Conservation (phyloP, 208 protist genomes). For the Leishmania guyanensis region DNA sequence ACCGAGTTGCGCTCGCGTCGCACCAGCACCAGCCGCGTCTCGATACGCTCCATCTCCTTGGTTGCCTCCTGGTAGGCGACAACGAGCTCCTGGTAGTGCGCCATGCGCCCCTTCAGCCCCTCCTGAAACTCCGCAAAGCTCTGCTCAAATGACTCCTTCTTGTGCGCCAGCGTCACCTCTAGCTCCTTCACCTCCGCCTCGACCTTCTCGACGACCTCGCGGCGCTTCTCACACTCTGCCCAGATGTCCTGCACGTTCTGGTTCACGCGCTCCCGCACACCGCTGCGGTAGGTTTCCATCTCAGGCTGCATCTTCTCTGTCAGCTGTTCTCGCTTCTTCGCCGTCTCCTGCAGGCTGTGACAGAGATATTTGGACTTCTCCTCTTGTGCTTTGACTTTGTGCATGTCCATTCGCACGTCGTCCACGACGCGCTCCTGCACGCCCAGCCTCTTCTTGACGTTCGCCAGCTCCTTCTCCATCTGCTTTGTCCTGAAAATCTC, state of each 20-base stretch:
- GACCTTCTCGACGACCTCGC: slow-evolving; percentile 34
- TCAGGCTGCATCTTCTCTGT: slow-evolving; percentile 51
- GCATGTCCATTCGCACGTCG: slow-evolving; percentile 30
- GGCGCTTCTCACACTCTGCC: slow-evolving; percentile 45
- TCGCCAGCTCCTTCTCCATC: slow-evolving; percentile 66
- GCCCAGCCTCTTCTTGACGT: slow-evolving; percentile 51
- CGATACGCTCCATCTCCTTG: slow-evolving; percentile 54
- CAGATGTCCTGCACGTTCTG: slow-evolving; percentile 51
- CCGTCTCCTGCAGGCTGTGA: slow-evolving; percentile 49
- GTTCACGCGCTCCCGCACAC: slow-evolving; percentile 41
- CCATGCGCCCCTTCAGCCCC: slow-evolving; percentile 38
- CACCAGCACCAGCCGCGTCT: slow-evolving; percentile 50
- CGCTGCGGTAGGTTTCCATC: slow-evolving; percentile 60
- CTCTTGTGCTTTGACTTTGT: slow-evolving; percentile 30
- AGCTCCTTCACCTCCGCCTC: slow-evolving; percentile 63
- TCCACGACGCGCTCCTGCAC: slow-evolving; percentile 41
- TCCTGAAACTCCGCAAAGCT: slow-evolving; percentile 43
- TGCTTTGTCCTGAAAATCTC: slow-evolving; percentile 76
- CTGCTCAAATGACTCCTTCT: slow-evolving; percentile 66
- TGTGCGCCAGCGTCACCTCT: slow-evolving; percentile 38
- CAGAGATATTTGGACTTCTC: slow-evolving; percentile 47
- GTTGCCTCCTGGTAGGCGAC: slow-evolving; percentile 38
- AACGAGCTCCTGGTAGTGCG: slow-evolving; percentile 57
- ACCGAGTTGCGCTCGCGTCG: slow-evolving; percentile 52
- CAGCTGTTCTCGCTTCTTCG: slow-evolving; percentile 49